Evolutionary conservation across 2,329 filamentous ascomycete species (phyloP), one percentile per base, ranked within the genome.

Genomic region (Colletotrichum sp.): DNA sequence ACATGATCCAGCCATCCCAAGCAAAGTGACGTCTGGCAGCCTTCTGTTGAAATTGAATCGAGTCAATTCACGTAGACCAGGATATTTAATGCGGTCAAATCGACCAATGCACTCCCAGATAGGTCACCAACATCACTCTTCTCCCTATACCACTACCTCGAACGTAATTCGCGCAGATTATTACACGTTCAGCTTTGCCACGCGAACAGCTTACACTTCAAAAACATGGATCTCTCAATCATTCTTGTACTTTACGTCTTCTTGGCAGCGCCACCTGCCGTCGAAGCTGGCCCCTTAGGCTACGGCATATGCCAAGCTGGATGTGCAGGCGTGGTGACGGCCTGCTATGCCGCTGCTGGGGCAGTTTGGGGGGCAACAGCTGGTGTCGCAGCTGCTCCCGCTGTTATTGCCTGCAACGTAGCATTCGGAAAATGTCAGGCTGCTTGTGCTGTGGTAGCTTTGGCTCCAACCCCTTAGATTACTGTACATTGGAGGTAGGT

Each of bases 261-360:
- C 12, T n/a, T 70, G 2, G 30, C 18, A 3, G 18, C 24, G 5
- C 18, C 57, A 12, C 24, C 65, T 6, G 32, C 26, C 7, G 65
- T 36, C 24, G 3, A n/a, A 0, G 66, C 57, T 26, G 65, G 65
- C 2, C 71, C 5, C 39, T 6, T 65, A 1, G 13, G 24, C 6
- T 74, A 74, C 39, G 66, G 28, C 24, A 24, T 60, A 18, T 89
- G 85, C 61, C 87, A 90, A 77, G 84, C 85, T 1, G 86, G 87
- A 7, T 89, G 88, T 18, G 78, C 87, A 1, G 75, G 74, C 0
- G 79, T 89, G 0, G 87, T 88, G 0, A 84, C 83, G 74, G 85
- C 87, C 0, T 89, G 87, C 75, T 89, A 89, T 64, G 52, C 79
- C 3, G 87, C 84, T 4, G 87, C 83, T 0, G 87, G 88, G 0